Evolutionary conservation across 164 flowering plant species (phyloP).

Genomic region (Euptelea pleiosperma): DNA sequence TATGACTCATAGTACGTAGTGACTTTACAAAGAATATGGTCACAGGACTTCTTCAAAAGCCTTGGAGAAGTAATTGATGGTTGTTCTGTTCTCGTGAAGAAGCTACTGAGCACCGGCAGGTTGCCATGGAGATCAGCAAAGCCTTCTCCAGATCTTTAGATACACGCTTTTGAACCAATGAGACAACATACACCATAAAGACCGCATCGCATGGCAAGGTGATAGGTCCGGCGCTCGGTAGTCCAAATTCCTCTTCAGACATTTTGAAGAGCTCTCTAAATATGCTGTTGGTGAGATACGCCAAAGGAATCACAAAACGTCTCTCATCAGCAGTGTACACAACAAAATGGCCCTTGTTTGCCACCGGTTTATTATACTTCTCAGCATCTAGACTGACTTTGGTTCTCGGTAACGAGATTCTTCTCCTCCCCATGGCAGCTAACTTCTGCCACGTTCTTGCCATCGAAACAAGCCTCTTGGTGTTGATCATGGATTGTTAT

Average conservation of each 20-base stretch:
- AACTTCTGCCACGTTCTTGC: constrained; percentile 27
- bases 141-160: constrained; percentile 15
- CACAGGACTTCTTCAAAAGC: neutral
- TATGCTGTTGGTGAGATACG: constrained; percentile 13
- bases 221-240: constrained; percentile 16
- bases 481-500: neutral
- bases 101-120: neutral
- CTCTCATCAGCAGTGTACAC: constrained; percentile 23
- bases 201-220: constrained; percentile 21
- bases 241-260: constrained; percentile 24
- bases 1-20: no score
- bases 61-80: neutral
- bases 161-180: neutral
- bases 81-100: neutral
- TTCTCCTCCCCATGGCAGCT: constrained; percentile 14
- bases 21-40: no score
- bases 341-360: constrained; percentile 25
- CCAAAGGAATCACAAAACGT: constrained; percentile 24
- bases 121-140: constrained; percentile 8
- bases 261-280: constrained; percentile 19
- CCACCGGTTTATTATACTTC: neutral
- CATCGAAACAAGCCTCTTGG: constrained; percentile 21
- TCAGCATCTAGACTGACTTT: neutral
- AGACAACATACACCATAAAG: constrained; percentile 16
- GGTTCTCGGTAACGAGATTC: constrained; percentile 8